Conservation (phyloP, 2,329 filamentous ascomycete species). For the Xylariaceae sp. region DNA sequence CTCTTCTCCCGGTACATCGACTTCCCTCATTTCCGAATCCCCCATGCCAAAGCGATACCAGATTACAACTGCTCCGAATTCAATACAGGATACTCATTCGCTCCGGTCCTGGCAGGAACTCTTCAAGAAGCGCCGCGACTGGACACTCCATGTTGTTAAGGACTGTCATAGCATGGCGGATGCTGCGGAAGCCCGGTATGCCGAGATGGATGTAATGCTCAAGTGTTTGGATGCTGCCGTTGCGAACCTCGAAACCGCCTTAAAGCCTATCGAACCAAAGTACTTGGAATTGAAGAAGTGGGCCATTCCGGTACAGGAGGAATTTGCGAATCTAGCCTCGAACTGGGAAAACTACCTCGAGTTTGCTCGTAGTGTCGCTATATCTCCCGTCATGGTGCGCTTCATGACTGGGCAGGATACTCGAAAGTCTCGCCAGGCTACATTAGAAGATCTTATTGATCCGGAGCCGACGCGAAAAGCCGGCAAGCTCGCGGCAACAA, state of each 20-base stretch:
- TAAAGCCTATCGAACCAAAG: conserved; percentile 74
- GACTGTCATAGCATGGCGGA: conserved; percentile 71
- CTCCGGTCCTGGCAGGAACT: conserved; percentile 87
- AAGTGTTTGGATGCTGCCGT: conserved; percentile 84
- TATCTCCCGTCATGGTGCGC: conserved; percentile 68
- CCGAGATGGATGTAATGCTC: conserved; percentile 77
- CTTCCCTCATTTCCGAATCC: conserved; percentile 54
- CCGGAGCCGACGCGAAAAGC: conserved; percentile 74
- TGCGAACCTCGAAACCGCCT: conserved; percentile 79
- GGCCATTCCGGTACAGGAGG: conserved; percentile 69
- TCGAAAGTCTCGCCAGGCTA: conserved; percentile 56
- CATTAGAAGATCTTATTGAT: conserved; percentile 78
- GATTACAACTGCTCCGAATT: conserved; percentile 76
- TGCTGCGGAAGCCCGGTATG: conserved; percentile 68
- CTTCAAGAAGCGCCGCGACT: conserved; percentile 79
- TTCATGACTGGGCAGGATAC: conserved; percentile 64
- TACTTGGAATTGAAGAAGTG: conserved; percentile 74
- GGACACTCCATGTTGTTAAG: conserved; percentile 75
- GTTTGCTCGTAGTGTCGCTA: conserved; percentile 67
- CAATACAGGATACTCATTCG: conserved; percentile 78
- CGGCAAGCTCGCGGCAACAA: conserved; percentile 65
- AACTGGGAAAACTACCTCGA: conserved; percentile 73
- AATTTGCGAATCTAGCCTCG: conserved; percentile 67
- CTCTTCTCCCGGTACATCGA: conserved; percentile 52
- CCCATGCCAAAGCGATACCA: conserved; percentile 61